Evolutionary conservation across 257 asterid species (phyloP).

Genomic region (Leptodermis oblonga): DNA sequence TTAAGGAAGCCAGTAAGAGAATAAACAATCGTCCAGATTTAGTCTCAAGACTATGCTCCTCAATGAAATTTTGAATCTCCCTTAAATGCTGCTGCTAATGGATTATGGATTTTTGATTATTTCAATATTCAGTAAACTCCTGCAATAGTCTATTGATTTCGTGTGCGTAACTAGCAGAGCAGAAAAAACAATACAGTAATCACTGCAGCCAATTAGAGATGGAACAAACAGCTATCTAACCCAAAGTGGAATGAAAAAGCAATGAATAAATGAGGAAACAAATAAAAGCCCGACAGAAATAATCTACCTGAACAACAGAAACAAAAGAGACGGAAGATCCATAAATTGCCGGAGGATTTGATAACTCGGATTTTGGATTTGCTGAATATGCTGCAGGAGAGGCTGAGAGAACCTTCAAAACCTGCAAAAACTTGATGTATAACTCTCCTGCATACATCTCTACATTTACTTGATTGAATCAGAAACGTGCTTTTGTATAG

Average conservation of each 20-base stretch:
- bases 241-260: neutral
- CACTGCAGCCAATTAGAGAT: neutral
- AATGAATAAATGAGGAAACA: neutral
- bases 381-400: conserved; percentile 86
- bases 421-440: conserved; percentile 29
- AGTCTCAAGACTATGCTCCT: neutral
- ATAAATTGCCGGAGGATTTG: conserved; percentile 63
- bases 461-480: neutral
- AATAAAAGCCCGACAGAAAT: neutral
- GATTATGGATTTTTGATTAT: neutral
- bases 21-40: neutral
- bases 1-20: neutral
- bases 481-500: neutral
- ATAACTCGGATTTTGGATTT: conserved; percentile 59
- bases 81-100: neutral
- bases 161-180: neutral
- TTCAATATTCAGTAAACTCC: neutral
- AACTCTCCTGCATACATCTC: neutral
- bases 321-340: conserved; percentile 79
- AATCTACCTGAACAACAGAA: conserved; percentile 72
- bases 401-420: conserved; percentile 70
- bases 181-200: neutral
- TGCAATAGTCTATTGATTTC: neutral
- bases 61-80: neutral
- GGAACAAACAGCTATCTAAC: neutral